A percentile compares a stretch with the other conserved stretches of the same genome.
phyloP scores from a whole-genome alignment of 306 rosid genomes.

The Quercus wislizeni region DNA sequence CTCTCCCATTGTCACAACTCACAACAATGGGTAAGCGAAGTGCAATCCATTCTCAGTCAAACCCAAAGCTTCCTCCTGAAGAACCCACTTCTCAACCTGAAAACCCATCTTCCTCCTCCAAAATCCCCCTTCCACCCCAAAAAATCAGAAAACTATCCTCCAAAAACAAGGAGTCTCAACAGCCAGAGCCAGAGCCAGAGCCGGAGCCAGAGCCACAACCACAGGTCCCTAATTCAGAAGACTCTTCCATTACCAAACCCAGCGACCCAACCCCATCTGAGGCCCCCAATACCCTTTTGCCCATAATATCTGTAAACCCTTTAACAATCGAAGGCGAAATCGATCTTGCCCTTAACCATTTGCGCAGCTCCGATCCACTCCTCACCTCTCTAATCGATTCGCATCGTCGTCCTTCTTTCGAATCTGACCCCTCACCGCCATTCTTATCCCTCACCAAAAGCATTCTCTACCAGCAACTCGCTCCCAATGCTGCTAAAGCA shows the following conservation, averaged over 20 bases:
- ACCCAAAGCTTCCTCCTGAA: neutral
- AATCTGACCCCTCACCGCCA: conserved; percentile 34
- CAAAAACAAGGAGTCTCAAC: neutral
- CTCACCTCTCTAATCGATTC: conserved; percentile 44
- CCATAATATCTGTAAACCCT: conserved; percentile 24
- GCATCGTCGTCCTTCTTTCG: conserved; percentile 35
- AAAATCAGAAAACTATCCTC: conserved; percentile 48
- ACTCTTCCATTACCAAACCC: neutral
- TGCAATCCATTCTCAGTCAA: too few relatives aligned
- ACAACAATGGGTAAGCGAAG: too few relatives aligned
- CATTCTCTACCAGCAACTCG: conserved; percentile 78
- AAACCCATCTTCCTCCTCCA: conserved; percentile 32
- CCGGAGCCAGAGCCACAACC: neutral
- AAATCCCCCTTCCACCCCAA: conserved; percentile 52
- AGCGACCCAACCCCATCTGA: neutral
- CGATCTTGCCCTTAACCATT: conserved; percentile 48
- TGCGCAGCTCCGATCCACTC: conserved; percentile 54
- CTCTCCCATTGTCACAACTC: too few relatives aligned
- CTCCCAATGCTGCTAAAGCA: conserved; percentile 54
- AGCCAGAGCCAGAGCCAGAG: too few relatives aligned
- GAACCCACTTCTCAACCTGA: neutral
- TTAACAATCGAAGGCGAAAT: conserved; percentile 42
- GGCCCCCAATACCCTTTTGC: neutral
- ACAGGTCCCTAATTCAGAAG: neutral
- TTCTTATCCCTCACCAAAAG: conserved; percentile 55